A percentile compares a stretch with the other conserved stretches of the same genome.
These are phyloP conservation scores for Mesostigma viride DNA, from an alignment of 139 green algal species.

Conservation along the genomic window DNA sequence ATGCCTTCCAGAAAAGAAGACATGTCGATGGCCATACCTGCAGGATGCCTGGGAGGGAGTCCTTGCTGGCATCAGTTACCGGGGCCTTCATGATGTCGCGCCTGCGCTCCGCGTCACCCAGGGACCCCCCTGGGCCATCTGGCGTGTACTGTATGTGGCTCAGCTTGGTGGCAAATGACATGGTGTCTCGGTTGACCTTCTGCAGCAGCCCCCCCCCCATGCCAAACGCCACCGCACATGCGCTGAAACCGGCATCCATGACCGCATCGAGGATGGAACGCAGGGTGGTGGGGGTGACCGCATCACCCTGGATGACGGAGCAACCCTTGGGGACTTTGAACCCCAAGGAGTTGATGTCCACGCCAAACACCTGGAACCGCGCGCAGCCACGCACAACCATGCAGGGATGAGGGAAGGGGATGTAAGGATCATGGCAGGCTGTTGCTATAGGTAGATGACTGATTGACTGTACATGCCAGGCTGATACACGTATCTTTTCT, in stretches of 20 bases:
- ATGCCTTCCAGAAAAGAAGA: too few species aligned
- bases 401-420: too few species aligned
- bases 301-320: constrained; percentile 69
- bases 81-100: constrained; percentile 75
- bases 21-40: too few species aligned
- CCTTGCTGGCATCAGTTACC: constrained; percentile 50
- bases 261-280: constrained; percentile 48
- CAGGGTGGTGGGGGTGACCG: constrained; percentile 1
- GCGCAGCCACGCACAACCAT: too few species aligned
- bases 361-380: neutral
- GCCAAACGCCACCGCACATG: constrained; percentile 67
- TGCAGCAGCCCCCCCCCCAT: constrained; percentile 88
- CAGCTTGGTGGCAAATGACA: constrained; percentile 86
- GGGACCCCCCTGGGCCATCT: constrained; percentile 1
- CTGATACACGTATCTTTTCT: too few species aligned
- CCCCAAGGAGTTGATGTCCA: neutral
- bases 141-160: constrained; percentile 63
- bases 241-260: constrained; percentile 54
- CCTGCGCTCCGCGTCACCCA: constrained; percentile 32
- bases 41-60: constrained; percentile 48
- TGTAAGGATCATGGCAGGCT: too few species aligned
- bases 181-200: constrained; percentile 73
- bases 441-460: too few species aligned
- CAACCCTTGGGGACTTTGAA: constrained; percentile 38
- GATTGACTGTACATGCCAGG: too few species aligned